Percentiles rank a stretch among this genome's conserved stretches.
phyloP scores from a whole-genome alignment of 805 yeast genomes.

The Nakazawaea sp. region DNA sequence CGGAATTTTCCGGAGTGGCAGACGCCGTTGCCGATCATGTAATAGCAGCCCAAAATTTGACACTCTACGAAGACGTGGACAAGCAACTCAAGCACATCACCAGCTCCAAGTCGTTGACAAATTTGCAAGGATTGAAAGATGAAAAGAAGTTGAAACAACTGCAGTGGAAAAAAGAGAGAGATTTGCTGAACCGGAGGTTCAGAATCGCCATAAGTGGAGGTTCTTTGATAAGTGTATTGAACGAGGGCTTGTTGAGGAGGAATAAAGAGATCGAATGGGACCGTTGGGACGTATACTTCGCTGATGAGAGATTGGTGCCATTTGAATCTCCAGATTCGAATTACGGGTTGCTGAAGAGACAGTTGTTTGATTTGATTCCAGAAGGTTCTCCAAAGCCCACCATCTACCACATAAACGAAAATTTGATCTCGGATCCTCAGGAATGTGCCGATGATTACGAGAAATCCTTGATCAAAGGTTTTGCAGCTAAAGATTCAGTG shows the following conservation, averaged over 20 bases:
- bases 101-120: conserved; percentile 15
- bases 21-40: conserved; percentile 97
- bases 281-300: conserved; percentile 93
- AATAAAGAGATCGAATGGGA: conserved; percentile 76
- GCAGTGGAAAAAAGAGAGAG: conserved; percentile 41
- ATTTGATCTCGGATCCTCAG: conserved; percentile 68
- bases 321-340: conserved; percentile 78
- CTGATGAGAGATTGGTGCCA: conserved; percentile 93
- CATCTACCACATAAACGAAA: conserved; percentile 78
- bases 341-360: conserved; percentile 82
- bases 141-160: conserved; percentile 7
- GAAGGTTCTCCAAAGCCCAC: conserved; percentile 50
- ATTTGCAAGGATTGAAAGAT: conserved; percentile 6
- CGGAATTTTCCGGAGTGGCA: conserved; percentile 84
- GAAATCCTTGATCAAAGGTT: conserved; percentile 75
- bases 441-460: conserved; percentile 95
- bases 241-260: conserved; percentile 77
- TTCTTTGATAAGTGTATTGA: conserved; percentile 76
- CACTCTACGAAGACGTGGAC: conserved; percentile 33
- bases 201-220: conserved; percentile 93
- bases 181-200: conserved; percentile 58
- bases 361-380: conserved; percentile 66
- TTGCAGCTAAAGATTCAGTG: conserved; percentile 95
- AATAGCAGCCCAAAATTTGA: conserved; percentile 76
- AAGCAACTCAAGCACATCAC: conserved; percentile 14